A percentile compares a stretch with the other conserved stretches of the same genome.
These are phyloP conservation scores for Penicillium mononematosum DNA, from an alignment of 495 filamentous ascomycete genomes.

Conservation along the genomic window DNA sequence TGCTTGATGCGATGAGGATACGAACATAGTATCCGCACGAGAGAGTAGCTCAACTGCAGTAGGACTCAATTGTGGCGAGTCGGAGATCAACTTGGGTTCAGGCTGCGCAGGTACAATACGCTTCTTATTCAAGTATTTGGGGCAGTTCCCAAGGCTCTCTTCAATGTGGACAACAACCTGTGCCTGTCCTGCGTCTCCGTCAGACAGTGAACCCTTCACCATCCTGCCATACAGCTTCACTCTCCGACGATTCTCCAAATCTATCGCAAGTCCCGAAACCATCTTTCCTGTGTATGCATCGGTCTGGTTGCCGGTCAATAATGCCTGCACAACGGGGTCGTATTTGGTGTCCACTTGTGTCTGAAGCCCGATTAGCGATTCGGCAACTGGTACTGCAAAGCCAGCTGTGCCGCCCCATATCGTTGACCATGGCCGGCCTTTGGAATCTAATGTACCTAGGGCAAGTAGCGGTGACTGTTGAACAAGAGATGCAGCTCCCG, in stretches of 20 bases:
- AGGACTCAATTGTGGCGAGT: slow-evolving; percentile 38
- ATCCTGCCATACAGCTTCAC: slow-evolving; percentile 68
- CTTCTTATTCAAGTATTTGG: slow-evolving; percentile 80
- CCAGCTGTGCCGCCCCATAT: slow-evolving; percentile 70
- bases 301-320: slow-evolving; percentile 42
- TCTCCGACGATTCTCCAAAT: slow-evolving; percentile 62
- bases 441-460: slow-evolving; percentile 63
- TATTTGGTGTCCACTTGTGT: slow-evolving; percentile 54
- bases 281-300: slow-evolving; percentile 40
- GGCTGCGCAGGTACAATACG: slow-evolving; percentile 54
- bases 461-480: slow-evolving; percentile 64
- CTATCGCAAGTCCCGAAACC: slow-evolving; percentile 62
- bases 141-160: slow-evolving; percentile 73
- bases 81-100: slow-evolving; percentile 50
- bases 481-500: slow-evolving; percentile 47
- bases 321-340: slow-evolving; percentile 63
- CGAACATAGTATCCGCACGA: slow-evolving; percentile 73
- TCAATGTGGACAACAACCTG: slow-evolving; percentile 66
- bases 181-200: slow-evolving; percentile 40
- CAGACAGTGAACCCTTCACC: slow-evolving; percentile 54
- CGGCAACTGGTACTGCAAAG: slow-evolving; percentile 58
- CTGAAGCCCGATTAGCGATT: slow-evolving; percentile 57
- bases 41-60: slow-evolving; percentile 58
- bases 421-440: slow-evolving; percentile 69
- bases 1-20: slow-evolving; percentile 60